Percentiles rank a stretch among this genome's conserved stretches.
Evolutionary conservation across 495 filamentous ascomycete genomes (phyloP).

Genomic region (Aspergillus cavernicola): DNA sequence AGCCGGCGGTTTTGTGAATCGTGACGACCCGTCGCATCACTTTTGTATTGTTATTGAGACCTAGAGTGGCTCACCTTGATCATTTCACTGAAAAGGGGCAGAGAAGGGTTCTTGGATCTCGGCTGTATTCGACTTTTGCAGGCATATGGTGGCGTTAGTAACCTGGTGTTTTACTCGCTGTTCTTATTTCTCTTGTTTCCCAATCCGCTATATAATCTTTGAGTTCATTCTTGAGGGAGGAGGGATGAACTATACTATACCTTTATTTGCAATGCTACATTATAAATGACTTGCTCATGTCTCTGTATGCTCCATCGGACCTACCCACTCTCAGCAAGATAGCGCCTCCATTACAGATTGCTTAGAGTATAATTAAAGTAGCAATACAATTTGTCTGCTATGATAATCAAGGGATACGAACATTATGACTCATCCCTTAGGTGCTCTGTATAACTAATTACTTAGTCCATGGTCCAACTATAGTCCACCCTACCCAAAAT

Average conservation of each 20-base stretch:
- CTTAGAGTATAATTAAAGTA: no score
- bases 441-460: not conserved
- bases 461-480: no score
- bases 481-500: not conserved
- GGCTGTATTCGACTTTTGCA: constrained; percentile 9
- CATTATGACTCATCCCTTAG: no score
- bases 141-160: constrained; percentile 23
- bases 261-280: constrained; percentile 2
- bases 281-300: no score
- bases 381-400: no score
- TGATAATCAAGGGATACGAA: no score
- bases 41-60: constrained; percentile 10
- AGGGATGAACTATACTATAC: constrained; percentile 9
- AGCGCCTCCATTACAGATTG: no score
- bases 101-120: constrained; percentile 13
- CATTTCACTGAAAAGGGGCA: constrained; percentile 3
- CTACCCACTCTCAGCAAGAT: not conserved
- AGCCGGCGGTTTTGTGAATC: not conserved
- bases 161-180: constrained; percentile 9
- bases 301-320: no score
- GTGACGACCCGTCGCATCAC: not conserved
- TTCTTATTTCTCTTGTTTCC: constrained; percentile 7
- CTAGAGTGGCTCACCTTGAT: not conserved
- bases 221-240: constrained; percentile 3
- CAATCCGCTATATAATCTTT: constrained; percentile 5